Conservation (phyloP, 2,329 filamentous ascomycete genomes). For the Gyromitra esculenta region DNA sequence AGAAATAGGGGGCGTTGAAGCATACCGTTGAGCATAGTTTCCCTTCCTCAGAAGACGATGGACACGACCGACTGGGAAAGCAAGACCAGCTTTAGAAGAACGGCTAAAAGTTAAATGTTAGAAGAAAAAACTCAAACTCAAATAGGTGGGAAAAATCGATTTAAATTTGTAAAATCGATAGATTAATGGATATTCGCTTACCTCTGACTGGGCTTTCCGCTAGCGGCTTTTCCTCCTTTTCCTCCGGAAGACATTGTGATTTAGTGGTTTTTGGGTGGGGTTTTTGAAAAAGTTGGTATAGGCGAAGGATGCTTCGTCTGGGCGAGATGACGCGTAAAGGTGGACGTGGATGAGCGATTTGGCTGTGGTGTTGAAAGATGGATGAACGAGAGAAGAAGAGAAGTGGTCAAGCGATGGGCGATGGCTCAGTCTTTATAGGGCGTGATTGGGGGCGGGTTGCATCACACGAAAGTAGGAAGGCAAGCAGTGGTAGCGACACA, state of each 20-base stretch:
- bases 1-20: constrained; percentile 3
- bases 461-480: constrained; percentile 52
- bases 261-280: constrained; percentile 27
- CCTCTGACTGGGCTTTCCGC: constrained; percentile 99
- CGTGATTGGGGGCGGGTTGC: constrained; percentile 52
- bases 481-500: constrained; percentile 48
- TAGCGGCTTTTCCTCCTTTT: constrained; percentile 99
- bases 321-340: constrained; percentile 47
- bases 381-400: constrained; percentile 55
- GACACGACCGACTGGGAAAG: constrained; percentile 98
- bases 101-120: constrained; percentile 71
- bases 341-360: constrained; percentile 46
- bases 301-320: constrained; percentile 41
- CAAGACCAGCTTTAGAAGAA: constrained; percentile 98
- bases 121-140: constrained; percentile 55
- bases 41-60: constrained; percentile 98
- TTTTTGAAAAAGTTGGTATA: constrained; percentile 43
- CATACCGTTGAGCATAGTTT: constrained; percentile 88
- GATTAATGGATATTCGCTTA: constrained; percentile 67
- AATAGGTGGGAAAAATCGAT: constrained; percentile 48
- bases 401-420: constrained; percentile 55
- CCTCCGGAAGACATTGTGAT: constrained; percentile 94
- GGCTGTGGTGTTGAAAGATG: constrained; percentile 51
- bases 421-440: constrained; percentile 58
- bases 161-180: constrained; percentile 32